Evolutionary conservation across 805 yeast species (phyloP), one percentile per base, ranked within the genome.

Genomic region (Wickerhamiella nectarea): DNA sequence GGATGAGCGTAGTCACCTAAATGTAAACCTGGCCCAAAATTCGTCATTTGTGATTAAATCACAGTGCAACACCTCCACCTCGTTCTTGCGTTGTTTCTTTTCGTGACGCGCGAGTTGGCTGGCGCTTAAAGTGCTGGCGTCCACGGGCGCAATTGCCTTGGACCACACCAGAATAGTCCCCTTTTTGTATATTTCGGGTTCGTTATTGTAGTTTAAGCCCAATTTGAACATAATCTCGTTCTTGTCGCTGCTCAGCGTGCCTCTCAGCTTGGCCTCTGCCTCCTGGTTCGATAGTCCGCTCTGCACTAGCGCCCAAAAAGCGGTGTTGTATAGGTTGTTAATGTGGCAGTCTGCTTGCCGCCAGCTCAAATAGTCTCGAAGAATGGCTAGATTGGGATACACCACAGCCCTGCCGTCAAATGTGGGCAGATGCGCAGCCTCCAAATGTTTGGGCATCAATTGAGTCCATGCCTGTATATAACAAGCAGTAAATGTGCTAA

Each of bases 281-380:
- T 85, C 91, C 49, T 74, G 74, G 0, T 93, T 76, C 0, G 80
- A 71, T 61, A 81, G 46, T 14, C 91, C 86, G 48, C 71, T 67
- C 15, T 66, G 57, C 0, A 91, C 89, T 54, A 91, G 66, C 5
- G 75, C 68, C 98, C 98, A 91, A 58, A 91, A 91, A 0, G 85
- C 68, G 0, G 98, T 91, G 57, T 91, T 91, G 66, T 89, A 91
- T 47, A 91, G 62, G 59, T 91, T 91, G 60, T 91, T 91, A 44
- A 91, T 91, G 63, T 91, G 98, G 41, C 71, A 91, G 58, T 91
- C 98, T 1, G 80, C 97, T 57, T 84, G 96, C 51, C 98, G 71
- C 98, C 98, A 91, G 45, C 81, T 66, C 50, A 91, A 72, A 57
- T 91, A 91, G 59, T 89, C 97, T 45, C 83, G 68, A 1, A 89